phyloP scores from a whole-genome alignment of 208 protist species.

The Crithidia mellificae region DNA sequence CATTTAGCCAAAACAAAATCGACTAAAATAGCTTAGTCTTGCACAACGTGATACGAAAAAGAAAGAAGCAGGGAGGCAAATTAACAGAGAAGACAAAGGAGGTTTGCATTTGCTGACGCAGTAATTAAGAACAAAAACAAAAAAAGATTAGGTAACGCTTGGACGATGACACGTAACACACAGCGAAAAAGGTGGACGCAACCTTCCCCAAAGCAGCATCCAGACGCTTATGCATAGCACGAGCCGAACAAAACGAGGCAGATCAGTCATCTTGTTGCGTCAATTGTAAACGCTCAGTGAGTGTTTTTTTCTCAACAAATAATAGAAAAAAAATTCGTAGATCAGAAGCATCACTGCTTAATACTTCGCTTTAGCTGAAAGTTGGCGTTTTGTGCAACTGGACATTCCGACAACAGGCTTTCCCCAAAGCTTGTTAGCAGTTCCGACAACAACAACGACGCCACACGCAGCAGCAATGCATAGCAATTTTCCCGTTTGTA shows the following conservation, averaged over 20 bases:
- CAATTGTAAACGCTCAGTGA: neutral
- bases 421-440: neutral
- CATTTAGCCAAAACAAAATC: no score
- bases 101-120: no score
- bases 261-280: neutral
- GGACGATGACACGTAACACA: neutral
- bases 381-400: no score
- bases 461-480: neutral
- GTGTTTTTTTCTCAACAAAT: neutral
- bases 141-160: neutral
- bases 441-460: neutral
- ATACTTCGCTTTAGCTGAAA: neutral
- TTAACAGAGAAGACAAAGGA: neutral
- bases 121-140: no score
- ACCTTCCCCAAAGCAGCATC: constrained; percentile 2
- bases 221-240: neutral
- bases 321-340: neutral
- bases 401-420: no score
- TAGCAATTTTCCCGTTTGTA: no score
- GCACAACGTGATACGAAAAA: no score
- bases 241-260: neutral
- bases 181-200: neutral
- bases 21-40: neutral
- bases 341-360: neutral
- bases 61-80: no score